A percentile compares a stretch with the other conserved stretches of the same genome.
These are phyloP conservation scores for Acanthamoeba quina DNA, from an alignment of 208 protist genomes.

Conservation along the genomic window DNA sequence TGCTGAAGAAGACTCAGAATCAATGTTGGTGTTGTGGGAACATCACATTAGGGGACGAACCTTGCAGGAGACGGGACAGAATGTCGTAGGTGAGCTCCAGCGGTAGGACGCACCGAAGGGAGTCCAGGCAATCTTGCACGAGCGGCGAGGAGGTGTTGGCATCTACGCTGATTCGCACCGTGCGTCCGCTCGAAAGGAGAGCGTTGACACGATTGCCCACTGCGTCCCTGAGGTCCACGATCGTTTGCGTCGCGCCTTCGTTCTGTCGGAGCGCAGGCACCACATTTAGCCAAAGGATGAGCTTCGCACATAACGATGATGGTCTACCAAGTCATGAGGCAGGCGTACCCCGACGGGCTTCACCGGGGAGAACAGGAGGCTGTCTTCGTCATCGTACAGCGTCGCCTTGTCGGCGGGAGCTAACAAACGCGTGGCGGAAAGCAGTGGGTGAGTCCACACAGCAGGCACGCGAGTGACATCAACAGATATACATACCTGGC, in stretches of 20 bases:
- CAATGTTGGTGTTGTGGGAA: neutral
- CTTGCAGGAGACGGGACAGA: neutral
- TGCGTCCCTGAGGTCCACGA: slow-evolving; percentile 3
- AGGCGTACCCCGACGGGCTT: neutral
- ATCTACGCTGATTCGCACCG: slow-evolving; percentile 18
- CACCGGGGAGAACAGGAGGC: slow-evolving; percentile 1
- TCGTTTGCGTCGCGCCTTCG: neutral
- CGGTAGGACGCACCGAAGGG: slow-evolving; percentile 10
- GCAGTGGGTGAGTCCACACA: neutral
- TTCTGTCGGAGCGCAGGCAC: neutral
- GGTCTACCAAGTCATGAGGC: neutral
- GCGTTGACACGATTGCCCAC: neutral
- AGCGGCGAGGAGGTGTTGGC: neutral
- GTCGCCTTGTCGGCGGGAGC: neutral
- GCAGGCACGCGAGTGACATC: too few species aligned
- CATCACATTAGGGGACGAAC: neutral
- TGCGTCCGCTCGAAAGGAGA: neutral
- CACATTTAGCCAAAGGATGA: neutral
- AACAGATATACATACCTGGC: neutral
- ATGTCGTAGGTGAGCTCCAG: neutral
- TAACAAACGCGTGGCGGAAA: neutral
- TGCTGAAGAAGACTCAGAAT: neutral
- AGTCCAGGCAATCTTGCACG: slow-evolving; percentile 8
- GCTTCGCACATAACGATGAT: neutral
- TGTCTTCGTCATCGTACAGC: neutral